Conservation (phyloP, 495 filamentous ascomycete species). For the Podospora tetraspora region DNA sequence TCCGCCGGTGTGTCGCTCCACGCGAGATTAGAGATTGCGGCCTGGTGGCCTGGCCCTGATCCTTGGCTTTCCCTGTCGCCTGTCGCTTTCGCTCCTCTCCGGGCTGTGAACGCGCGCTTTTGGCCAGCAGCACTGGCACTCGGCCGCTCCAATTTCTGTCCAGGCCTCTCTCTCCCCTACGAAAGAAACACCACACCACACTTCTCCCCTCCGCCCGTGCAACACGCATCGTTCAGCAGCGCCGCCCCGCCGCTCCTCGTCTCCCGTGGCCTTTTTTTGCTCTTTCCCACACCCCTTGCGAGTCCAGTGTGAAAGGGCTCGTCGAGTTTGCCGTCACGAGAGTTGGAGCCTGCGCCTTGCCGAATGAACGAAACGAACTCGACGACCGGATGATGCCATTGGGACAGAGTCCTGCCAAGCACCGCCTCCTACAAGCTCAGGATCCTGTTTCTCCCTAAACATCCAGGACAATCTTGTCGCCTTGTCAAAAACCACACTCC, state of each 20-base stretch:
- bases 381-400: constrained; percentile 14
- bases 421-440: constrained; percentile 3
- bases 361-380: constrained; percentile 3
- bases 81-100: neutral
- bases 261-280: neutral
- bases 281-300: neutral
- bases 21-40: constrained; percentile 5
- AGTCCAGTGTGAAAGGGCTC: neutral
- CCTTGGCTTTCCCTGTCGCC: constrained; percentile 4
- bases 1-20: neutral
- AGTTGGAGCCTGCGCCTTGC: neutral
- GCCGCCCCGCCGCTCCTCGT: constrained; percentile 1
- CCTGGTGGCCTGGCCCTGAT: constrained; percentile 12
- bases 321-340: too few species aligned
- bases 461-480: neutral
- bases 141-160: constrained; percentile 10
- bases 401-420: constrained; percentile 11
- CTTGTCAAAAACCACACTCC: neutral
- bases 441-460: constrained; percentile 16
- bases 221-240: neutral
- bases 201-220: neutral
- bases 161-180: neutral
- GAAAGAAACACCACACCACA: constrained; percentile 10
- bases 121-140: neutral
- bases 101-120: neutral